phyloP scores from a whole-genome alignment of 371 early-diverging fungal species.

The Mucor ambiguus region DNA sequence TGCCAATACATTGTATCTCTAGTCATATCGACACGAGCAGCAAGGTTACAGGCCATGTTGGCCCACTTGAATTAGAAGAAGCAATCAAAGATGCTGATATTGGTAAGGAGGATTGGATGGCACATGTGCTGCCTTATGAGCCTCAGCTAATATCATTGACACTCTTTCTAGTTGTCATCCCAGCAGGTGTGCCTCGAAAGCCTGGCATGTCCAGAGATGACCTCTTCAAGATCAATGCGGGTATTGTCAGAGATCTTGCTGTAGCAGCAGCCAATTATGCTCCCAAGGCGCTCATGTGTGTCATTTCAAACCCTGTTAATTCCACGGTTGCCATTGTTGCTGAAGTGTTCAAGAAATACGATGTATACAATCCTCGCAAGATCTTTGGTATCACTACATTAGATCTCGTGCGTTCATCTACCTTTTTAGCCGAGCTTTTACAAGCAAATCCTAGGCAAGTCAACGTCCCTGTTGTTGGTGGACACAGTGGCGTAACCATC shows the following conservation, averaged over 20 bases:
- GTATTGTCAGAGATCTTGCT: slow-evolving; percentile 83
- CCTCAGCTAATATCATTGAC: neutral
- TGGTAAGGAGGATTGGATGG: slow-evolving; percentile 23
- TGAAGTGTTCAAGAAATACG: slow-evolving; percentile 74
- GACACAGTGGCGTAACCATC: slow-evolving; percentile 90
- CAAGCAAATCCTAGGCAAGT: slow-evolving; percentile 54
- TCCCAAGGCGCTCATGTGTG: slow-evolving; percentile 79
- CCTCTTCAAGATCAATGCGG: slow-evolving; percentile 88
- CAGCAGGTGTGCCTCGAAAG: slow-evolving; percentile 92
- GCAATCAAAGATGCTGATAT: slow-evolving; percentile 45
- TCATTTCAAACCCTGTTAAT: slow-evolving; percentile 94
- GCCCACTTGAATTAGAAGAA: slow-evolving; percentile 35
- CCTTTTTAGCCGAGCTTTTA: slow-evolving; percentile 68
- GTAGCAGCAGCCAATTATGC: slow-evolving; percentile 74
- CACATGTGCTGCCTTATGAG: neutral
- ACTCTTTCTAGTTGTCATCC: slow-evolving; percentile 76
- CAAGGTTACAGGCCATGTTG: slow-evolving; percentile 56
- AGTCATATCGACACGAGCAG: slow-evolving; percentile 70
- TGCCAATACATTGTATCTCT: neutral
- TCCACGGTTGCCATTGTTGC: slow-evolving; percentile 89
- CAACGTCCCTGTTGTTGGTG: slow-evolving; percentile 82
- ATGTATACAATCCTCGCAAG: slow-evolving; percentile 82
- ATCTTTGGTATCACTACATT: slow-evolving; percentile 90
- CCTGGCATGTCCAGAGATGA: slow-evolving; percentile 94
- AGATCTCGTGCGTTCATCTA: slow-evolving; percentile 85